Conservation (phyloP, 2,329 filamentous ascomycete species). For the Pseudogymnoascus sp. region DNA sequence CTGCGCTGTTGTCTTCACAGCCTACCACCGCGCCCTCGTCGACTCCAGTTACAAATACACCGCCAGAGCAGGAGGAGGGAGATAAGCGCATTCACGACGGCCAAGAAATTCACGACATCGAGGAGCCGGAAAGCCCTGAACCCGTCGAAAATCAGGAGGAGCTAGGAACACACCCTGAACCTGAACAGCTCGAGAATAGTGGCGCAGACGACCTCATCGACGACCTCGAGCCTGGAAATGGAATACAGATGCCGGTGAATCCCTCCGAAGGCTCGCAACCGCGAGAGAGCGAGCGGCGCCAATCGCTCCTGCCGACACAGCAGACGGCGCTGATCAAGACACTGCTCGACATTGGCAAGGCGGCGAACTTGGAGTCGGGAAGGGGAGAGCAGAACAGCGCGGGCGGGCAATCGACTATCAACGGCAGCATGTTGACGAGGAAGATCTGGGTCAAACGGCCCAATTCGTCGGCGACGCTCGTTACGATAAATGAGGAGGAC, state of each 20-base stretch:
- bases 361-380: slow-evolving; percentile 28
- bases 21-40: not conserved
- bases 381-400: not conserved
- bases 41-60: not conserved
- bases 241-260: not conserved
- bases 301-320: slow-evolving; percentile 39
- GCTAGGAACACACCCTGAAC: not conserved
- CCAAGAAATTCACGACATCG: not conserved
- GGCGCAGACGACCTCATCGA: not conserved
- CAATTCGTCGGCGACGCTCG: slow-evolving; percentile 75
- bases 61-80: not conserved
- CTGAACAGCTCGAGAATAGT: slow-evolving; percentile 11
- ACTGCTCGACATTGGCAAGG: slow-evolving; percentile 41
- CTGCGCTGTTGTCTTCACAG: not conserved
- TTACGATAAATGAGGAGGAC: slow-evolving; percentile 79
- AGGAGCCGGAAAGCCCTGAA: not conserved
- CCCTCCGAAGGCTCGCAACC: slow-evolving; percentile 16
- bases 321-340: slow-evolving; percentile 45
- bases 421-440: slow-evolving; percentile 50
- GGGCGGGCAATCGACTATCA: slow-evolving; percentile 26
- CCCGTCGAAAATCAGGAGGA: not conserved
- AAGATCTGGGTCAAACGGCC: slow-evolving; percentile 95
- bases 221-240: not conserved
- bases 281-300: slow-evolving; percentile 25
- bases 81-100: not conserved